A percentile compares a stretch with the other conserved stretches of the same genome.
Conservation (phyloP, 148 eudicot species). For the Polygonum aviculare region DNA sequence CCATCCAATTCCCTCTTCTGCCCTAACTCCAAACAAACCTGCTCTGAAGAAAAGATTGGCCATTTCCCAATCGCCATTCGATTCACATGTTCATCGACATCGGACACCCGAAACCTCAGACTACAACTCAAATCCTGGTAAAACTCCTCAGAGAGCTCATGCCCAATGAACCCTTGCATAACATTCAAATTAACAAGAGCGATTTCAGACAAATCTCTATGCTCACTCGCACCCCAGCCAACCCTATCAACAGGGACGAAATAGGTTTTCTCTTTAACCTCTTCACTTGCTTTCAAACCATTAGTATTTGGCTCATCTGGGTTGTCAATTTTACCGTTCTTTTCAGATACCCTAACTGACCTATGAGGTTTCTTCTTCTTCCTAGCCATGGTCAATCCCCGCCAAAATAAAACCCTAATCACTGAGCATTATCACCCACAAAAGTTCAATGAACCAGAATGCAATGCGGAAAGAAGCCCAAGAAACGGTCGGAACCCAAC, state of each 20-base stretch:
- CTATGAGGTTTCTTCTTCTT: constrained; percentile 58
- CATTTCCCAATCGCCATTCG: constrained; percentile 51
- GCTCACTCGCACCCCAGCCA: constrained; percentile 39
- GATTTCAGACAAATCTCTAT: constrained; percentile 73
- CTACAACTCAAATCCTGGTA: constrained; percentile 24
- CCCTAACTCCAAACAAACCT: constrained; percentile 45
- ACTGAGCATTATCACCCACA: neutral
- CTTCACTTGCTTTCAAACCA: constrained; percentile 14
- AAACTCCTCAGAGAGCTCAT: constrained; percentile 35
- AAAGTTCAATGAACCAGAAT: neutral
- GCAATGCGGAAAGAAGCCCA: neutral
- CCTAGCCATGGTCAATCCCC: constrained; percentile 49
- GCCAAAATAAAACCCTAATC: neutral
- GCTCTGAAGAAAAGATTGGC: constrained; percentile 50
- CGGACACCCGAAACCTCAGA: constrained; percentile 49
- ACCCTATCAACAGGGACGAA: constrained; percentile 48
- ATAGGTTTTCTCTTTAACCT: constrained; percentile 27
- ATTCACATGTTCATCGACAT: constrained; percentile 38
- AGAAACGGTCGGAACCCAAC: neutral
- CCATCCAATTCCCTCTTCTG: constrained; percentile 23
- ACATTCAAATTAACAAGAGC: constrained; percentile 47
- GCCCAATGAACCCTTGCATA: constrained; percentile 34
- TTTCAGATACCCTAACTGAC: constrained; percentile 32
- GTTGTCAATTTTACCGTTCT: constrained; percentile 17
- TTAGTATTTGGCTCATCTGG: constrained; percentile 16